phyloP scores from a whole-genome alignment of 2,329 filamentous ascomycete species.

The Botrytis medusae region DNA sequence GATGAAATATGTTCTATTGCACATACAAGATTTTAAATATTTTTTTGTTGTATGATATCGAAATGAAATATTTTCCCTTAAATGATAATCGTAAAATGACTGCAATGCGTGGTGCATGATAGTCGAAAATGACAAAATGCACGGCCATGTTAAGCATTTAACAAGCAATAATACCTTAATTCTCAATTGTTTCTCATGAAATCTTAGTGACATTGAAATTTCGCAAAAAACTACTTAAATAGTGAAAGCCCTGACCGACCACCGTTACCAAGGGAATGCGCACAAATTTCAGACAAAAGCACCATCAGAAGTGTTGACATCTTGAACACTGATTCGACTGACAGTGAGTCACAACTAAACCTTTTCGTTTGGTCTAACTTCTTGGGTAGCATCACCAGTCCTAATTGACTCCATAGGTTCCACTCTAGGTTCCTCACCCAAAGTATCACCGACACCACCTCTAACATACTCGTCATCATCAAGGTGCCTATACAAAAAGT shows the following conservation, averaged over 20 bases:
- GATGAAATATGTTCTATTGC: background rate
- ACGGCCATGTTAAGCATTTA: background rate
- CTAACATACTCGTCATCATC: conserved; percentile 56
- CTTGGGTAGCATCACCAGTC: background rate
- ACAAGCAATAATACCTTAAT: background rate
- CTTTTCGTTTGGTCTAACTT: background rate
- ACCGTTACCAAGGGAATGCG: background rate
- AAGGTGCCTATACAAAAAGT: conserved; percentile 62
- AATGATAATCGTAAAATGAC: background rate
- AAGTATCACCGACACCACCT: conserved; percentile 9
- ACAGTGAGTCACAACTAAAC: background rate
- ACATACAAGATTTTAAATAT: background rate
- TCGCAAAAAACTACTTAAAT: background rate
- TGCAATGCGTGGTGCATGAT: background rate
- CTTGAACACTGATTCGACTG: background rate
- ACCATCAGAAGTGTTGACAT: background rate
- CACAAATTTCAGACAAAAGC: background rate
- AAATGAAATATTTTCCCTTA: background rate
- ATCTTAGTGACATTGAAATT: background rate
- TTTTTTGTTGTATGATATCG: background rate
- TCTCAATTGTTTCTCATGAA: background rate
- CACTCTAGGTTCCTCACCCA: background rate
- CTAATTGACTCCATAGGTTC: background rate
- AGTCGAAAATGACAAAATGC: background rate
- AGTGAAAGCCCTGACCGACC: background rate